These are phyloP conservation scores for Glycine soja DNA, from an alignment of 306 rosid genomes.

Conservation along the genomic window DNA sequence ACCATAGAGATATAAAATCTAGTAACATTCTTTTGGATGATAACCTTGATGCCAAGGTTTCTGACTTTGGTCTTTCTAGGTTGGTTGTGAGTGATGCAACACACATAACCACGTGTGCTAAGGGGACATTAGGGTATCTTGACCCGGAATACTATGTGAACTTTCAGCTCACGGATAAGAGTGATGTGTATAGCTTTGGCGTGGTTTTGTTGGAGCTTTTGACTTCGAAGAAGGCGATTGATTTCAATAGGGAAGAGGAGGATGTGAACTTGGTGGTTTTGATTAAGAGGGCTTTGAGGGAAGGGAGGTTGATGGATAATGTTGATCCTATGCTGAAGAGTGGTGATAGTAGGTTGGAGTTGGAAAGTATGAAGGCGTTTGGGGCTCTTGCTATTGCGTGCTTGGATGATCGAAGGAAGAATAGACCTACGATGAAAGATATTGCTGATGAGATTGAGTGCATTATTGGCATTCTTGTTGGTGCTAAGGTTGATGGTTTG, in stretches of 20 bases:
- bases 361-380: slow-evolving; percentile 57
- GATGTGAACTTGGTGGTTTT: slow-evolving; percentile 64
- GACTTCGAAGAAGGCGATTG: slow-evolving; percentile 60
- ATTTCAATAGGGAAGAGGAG: slow-evolving; percentile 61
- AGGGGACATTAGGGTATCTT: slow-evolving; percentile 53
- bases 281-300: slow-evolving; percentile 51
- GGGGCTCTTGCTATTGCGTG: slow-evolving; percentile 56
- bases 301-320: slow-evolving; percentile 54
- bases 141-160: slow-evolving; percentile 52
- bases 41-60: slow-evolving; percentile 49
- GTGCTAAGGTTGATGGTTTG: not conserved
- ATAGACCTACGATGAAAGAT: slow-evolving; percentile 63
- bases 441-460: slow-evolving; percentile 58
- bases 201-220: slow-evolving; percentile 61
- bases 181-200: slow-evolving; percentile 61
- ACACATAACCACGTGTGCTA: slow-evolving; percentile 52
- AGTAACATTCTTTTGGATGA: slow-evolving; percentile 58
- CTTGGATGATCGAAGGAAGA: slow-evolving; percentile 53
- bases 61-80: slow-evolving; percentile 54
- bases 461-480: slow-evolving; percentile 45
- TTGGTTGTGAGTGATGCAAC: slow-evolving; percentile 50
- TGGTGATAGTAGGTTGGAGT: slow-evolving; percentile 48
- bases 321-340: slow-evolving; percentile 52
- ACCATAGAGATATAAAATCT: slow-evolving; percentile 58
- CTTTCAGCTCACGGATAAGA: slow-evolving; percentile 58